Evolutionary conservation across 176 grass and related monocot genomes (phyloP).

Genomic region (Ampelocalamus luodianensis): DNA sequence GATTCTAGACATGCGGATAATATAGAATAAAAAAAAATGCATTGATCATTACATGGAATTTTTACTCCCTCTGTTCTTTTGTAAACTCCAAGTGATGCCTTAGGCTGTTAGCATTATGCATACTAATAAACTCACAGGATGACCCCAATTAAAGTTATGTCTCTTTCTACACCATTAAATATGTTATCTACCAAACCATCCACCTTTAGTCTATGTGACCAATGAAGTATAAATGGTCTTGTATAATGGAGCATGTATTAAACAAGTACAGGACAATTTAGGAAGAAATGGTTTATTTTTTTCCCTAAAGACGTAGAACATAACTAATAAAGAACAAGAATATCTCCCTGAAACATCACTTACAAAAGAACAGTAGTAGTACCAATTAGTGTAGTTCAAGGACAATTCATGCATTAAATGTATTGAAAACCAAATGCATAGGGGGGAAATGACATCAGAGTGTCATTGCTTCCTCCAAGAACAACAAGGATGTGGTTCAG

Average conservation of each 20-base stretch:
- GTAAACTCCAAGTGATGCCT: background rate
- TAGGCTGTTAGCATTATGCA: conserved; percentile 14
- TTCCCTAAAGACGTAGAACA: background rate
- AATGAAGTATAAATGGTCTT: background rate
- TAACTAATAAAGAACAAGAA: background rate
- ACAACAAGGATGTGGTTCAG: conserved; percentile 10
- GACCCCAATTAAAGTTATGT: background rate
- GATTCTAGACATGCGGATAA: too few species aligned
- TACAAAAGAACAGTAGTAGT: background rate
- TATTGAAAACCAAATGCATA: conserved; percentile 29
- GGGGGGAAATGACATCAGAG: background rate
- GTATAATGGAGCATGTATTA: too few species aligned
- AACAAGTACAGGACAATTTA: background rate
- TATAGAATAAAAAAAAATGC: too few species aligned
- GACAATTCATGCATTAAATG: conserved; percentile 10
- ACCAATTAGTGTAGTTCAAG: conserved; percentile 20
- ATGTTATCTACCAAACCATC: conserved; percentile 17
- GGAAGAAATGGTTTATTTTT: conserved; percentile 2
- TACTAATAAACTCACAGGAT: conserved; percentile 15
- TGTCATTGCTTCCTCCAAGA: conserved; percentile 25
- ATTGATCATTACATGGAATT: too few species aligned
- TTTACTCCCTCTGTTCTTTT: background rate
- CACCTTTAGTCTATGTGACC: conserved; percentile 7
- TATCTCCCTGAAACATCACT: conserved; percentile 8
- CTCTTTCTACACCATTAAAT: background rate